Percentiles rank a stretch among this genome's conserved stretches.
phyloP scores from a whole-genome alignment of 345 rosid genomes.

The Clarkia xantiana region DNA sequence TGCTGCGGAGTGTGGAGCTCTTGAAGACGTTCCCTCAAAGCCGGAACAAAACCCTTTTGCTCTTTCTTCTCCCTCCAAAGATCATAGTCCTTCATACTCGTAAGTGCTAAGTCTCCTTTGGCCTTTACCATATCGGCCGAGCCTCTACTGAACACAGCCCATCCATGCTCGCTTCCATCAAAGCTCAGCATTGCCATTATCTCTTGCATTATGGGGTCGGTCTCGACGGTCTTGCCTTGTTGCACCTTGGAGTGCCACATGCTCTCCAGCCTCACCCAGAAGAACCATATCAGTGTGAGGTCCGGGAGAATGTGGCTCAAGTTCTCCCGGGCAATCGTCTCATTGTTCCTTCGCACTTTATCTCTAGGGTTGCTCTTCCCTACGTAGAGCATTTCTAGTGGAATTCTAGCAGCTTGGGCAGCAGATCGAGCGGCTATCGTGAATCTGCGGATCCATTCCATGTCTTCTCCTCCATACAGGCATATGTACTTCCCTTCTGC shows the following conservation, averaged over 20 bases:
- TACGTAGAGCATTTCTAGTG: slow-evolving; percentile 38
- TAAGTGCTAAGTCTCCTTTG: slow-evolving; percentile 14
- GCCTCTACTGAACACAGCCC: slow-evolving; percentile 37
- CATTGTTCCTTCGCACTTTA: slow-evolving; percentile 14
- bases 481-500: slow-evolving; percentile 23
- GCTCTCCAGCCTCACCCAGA: slow-evolving; percentile 51
- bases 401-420: slow-evolving; percentile 19
- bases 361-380: slow-evolving; percentile 31
- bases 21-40: slow-evolving; percentile 19
- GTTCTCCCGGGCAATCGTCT: slow-evolving; percentile 11
- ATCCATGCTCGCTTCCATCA: slow-evolving; percentile 44
- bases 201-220: slow-evolving; percentile 39
- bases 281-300: slow-evolving; percentile 24
- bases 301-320: slow-evolving; percentile 23
- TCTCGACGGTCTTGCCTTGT: slow-evolving; percentile 18
- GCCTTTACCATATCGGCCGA: slow-evolving; percentile 22
- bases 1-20: slow-evolving; percentile 22
- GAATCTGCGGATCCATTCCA: slow-evolving; percentile 41
- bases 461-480: slow-evolving; percentile 47
- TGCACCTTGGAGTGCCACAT: slow-evolving; percentile 55
- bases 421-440: slow-evolving; percentile 14
- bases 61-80: slow-evolving; percentile 10
- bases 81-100: slow-evolving; percentile 11
- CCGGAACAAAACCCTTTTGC: slow-evolving; percentile 24
- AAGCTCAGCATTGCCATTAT: slow-evolving; percentile 37